Evolutionary conservation across 768 basidiomycete genomes (phyloP), one percentile per base, ranked within the genome.

Genomic region (Galerina marginata): DNA sequence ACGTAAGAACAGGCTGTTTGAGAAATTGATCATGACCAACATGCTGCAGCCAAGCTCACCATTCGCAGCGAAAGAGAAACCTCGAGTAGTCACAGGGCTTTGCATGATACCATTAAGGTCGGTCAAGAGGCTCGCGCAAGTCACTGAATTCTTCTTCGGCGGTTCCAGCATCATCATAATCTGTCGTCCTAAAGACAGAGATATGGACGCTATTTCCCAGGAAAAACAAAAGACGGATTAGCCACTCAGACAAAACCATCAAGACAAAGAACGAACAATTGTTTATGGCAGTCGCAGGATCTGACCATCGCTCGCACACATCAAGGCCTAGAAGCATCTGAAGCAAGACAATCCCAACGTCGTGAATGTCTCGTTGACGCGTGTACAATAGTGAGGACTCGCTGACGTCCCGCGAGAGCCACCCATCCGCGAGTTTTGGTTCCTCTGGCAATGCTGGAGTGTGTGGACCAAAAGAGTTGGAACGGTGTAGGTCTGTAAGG

Each of bases 261-360:
- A 1, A 58, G 43, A 53, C 15, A 16, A 26, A 58, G n/a, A 29
- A 70, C 83, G 44, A 69, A 90, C 90, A 79, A 49, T 78, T 78
- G 56, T 81, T 79, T 7, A 92, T 73, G 3, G 89, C 91, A 25
- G 79, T 77, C 14, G 84, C 81, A 2, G 85, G 81, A 57, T 86
- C 84, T 29, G 76, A 72, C 65, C 80, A 90, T 45, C 79, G 54
- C 52, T 77, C 78, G 56, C 81, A 82, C 9, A 91, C 88, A 63
- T 91, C 84, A 53, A 87, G 74, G 0, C 95, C 95, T n/a, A 88
- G 75, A 11, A 96, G 73, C 92, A 96, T 93, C 73, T 96, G 92
- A 52, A 95, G 67, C 40, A 95, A 76, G 2, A 94, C 81, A 25
- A 96, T 83, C 0, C 92, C 95, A 0, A 88, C 85, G 45, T 86